Percentiles rank a stretch among this genome's conserved stretches.
Evolutionary conservation across 371 early-diverging fungal species (phyloP).

Genomic region (Mortierella sp.): DNA sequence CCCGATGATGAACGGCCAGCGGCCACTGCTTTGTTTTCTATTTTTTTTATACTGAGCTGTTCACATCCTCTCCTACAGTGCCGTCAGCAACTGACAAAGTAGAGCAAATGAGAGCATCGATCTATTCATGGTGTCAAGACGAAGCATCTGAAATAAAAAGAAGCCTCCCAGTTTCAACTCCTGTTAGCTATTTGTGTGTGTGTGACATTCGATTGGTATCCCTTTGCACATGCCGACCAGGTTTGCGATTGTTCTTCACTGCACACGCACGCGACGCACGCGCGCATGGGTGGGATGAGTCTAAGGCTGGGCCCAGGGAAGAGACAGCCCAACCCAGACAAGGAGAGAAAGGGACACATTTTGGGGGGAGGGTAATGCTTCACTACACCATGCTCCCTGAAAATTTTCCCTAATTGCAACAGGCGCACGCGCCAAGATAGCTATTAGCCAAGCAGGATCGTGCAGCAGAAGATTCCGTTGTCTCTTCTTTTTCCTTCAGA

Average conservation of each 20-base stretch:
- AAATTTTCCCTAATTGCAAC: not conserved
- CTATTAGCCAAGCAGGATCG: not conserved
- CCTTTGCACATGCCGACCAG: slow-evolving; percentile 1
- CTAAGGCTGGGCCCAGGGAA: not conserved
- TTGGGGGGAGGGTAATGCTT: not conserved
- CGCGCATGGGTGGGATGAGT: not conserved
- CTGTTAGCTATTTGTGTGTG: not conserved
- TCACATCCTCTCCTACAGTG: not conserved
- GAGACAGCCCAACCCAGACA: not conserved
- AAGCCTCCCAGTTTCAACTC: not conserved
- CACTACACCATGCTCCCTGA: not conserved
- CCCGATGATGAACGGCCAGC: not conserved
- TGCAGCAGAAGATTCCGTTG: not conserved
- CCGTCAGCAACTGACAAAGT: slow-evolving; percentile 6
- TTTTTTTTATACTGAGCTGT: not conserved
- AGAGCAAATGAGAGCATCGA: slow-evolving; percentile 4
- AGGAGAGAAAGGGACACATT: not conserved
- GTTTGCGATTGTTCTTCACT: not conserved
- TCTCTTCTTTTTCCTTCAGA: not conserved
- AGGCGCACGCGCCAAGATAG: not conserved
- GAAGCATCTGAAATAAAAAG: not conserved
- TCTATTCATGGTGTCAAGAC: not conserved
- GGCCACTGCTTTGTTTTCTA: not conserved
- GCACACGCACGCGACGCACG: not conserved
- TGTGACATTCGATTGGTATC: not conserved